These are phyloP conservation scores for Zygnema cylindricum DNA, from an alignment of 139 green algal genomes.

Conservation along the genomic window DNA sequence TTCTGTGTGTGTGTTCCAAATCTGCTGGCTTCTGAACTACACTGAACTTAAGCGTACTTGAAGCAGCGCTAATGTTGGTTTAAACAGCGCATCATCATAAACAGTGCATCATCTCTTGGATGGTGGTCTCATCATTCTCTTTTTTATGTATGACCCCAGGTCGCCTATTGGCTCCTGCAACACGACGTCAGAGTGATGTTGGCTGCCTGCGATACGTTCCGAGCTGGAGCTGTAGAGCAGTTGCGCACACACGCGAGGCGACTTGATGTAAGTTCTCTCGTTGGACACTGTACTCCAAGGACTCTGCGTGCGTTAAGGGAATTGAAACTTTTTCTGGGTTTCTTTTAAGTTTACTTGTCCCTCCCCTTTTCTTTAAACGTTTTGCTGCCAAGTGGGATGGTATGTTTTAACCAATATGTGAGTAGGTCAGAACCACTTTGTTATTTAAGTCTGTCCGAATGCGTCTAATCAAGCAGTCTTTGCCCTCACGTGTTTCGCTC, in stretches of 20 bases:
- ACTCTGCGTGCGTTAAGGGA: neutral
- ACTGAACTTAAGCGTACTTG: no score
- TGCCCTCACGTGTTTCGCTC: no score
- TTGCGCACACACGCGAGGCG: slow-evolving; percentile 92
- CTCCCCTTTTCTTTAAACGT: neutral
- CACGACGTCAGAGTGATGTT: slow-evolving; percentile 85
- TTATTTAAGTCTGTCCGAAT: no score
- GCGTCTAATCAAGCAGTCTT: no score
- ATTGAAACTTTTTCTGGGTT: neutral
- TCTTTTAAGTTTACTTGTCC: slow-evolving; percentile 14
- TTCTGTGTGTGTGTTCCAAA: no score
- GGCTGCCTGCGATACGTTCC: slow-evolving; percentile 97
- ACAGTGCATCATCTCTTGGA: no score
- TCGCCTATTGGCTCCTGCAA: slow-evolving; percentile 94
- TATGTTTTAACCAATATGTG: no score
- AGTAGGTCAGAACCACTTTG: no score
- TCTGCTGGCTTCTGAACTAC: no score
- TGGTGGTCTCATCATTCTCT: neutral
- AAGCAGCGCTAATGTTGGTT: no score
- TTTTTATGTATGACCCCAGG: slow-evolving; percentile 56
- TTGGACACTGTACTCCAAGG: no score
- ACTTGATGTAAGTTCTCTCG: slow-evolving; percentile 63
- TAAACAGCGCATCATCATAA: no score
- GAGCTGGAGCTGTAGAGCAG: slow-evolving; percentile 97
- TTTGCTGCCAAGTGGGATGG: slow-evolving; percentile 8